Base-by-base conservation (phyloP, 306 rosid genomes). In the Cicer chorassanicum region DNA sequence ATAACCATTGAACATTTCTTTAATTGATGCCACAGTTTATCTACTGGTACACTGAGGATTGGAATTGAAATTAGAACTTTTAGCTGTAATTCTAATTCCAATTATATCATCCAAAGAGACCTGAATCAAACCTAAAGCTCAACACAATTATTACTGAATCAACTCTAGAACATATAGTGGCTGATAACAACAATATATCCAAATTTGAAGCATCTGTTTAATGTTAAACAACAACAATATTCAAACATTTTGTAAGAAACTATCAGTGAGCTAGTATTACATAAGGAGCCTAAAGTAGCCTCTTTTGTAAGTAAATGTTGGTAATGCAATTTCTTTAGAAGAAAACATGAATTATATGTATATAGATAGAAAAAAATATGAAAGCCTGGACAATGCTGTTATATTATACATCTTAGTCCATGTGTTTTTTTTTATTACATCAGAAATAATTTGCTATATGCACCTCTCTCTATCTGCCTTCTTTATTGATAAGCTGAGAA, bases 401-500 rank as follows among this genome's bases (percentile, higher is more conserved):
- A 39, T 59, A 56, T n/a, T 60, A 39, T 59, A 62, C 80, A 74
- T 78, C 67, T 63, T 68, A 43, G 21, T 70, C 78, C 43, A 61
- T 9, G 38, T 68, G 61, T 53, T 60, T 61, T 42, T 42, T 3
- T 45, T 8, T 19, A 66, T 48, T 49, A 74, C 72, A 51, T 61
- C 24, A n/a, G 46, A 51, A 65, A 61, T 63, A 38, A 40, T 49
- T 80, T 81, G 65, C 56, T 72, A 82, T 76, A 71, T 62, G 50
- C 56, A 12, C 56, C 42, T 61, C 54, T 77, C 80, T 81, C 86
- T 85, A 95, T 89, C 99, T 90, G 68, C 99, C 98, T 71, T 86
- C 91, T 48, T 89, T 95, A 77, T 83, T 92, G 65, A 95, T 85
- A 88, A 95, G 87, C 78, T 95, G 98, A 34, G 99, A 95, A 84